Conservation (phyloP, 805 yeast genomes). For the Metschnikowia gruessii region DNA sequence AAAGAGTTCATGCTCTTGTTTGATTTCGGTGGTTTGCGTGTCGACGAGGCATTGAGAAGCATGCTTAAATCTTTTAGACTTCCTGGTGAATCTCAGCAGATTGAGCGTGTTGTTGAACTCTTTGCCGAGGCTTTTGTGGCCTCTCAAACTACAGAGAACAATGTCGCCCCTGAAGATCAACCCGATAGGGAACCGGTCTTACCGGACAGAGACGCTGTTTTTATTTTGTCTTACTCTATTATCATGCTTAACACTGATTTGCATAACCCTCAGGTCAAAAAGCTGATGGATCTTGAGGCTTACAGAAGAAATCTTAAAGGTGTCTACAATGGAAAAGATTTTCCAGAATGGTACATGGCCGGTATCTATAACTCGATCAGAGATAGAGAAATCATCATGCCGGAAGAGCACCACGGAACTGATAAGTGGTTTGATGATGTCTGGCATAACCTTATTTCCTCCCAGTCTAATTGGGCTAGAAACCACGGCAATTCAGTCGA, state of each 20-base stretch:
- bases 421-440: constrained; percentile 87
- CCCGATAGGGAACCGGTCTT: constrained; percentile 43
- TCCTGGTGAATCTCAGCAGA: constrained; percentile 97
- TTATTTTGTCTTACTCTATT: constrained; percentile 84
- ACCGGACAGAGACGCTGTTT: constrained; percentile 84
- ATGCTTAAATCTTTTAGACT: constrained; percentile 79
- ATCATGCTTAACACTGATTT: constrained; percentile 93
- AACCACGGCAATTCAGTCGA: constrained; percentile 13
- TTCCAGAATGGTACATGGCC: constrained; percentile 80
- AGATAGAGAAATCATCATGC: constrained; percentile 91
- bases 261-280: constrained; percentile 88
- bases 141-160: constrained; percentile 44
- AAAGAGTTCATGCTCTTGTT: constrained; percentile 63
- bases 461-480: constrained; percentile 30
- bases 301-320: constrained; percentile 80
- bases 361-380: constrained; percentile 77
- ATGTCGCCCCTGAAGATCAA: constrained; percentile 22
- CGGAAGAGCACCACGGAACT: constrained; percentile 94
- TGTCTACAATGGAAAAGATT: constrained; percentile 70
- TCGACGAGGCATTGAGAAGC: constrained; percentile 89
- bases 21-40: constrained; percentile 74
- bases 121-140: constrained; percentile 79
- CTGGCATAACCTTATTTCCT: constrained; percentile 69
- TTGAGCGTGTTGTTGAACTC: constrained; percentile 84
- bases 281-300: constrained; percentile 84